These are phyloP conservation scores for Firmiana major DNA, from an alignment of 345 rosid genomes.

Conservation along the genomic window DNA sequence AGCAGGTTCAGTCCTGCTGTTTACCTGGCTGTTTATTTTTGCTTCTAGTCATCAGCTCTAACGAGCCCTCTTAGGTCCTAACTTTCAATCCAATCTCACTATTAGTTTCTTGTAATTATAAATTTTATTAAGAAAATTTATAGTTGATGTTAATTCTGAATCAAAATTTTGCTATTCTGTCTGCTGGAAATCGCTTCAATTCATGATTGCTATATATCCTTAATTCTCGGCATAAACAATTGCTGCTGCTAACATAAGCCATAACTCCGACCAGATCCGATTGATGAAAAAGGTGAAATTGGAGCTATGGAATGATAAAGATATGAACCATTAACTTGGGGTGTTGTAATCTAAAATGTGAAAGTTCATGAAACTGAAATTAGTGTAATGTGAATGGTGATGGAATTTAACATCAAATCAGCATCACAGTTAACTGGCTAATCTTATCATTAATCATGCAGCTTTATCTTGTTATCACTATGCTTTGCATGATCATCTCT, in stretches of 20 bases:
- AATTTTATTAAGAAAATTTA: background rate
- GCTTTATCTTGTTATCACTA: background rate
- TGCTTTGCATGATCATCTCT: background rate
- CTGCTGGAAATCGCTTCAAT: background rate
- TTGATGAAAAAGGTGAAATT: no score
- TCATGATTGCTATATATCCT: background rate
- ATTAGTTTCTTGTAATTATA: constrained; percentile 17
- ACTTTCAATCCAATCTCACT: constrained; percentile 11
- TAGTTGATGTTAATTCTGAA: background rate
- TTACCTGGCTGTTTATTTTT: background rate
- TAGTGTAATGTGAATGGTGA: background rate
- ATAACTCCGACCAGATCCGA: no score
- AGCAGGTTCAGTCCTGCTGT: constrained; percentile 17
- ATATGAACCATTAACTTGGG: no score
- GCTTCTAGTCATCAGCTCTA: constrained; percentile 4
- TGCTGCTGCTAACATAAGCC: no score
- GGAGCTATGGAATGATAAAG: no score
- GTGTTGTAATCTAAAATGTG: no score
- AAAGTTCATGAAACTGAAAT: background rate
- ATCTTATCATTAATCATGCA: background rate
- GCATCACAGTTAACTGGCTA: no score
- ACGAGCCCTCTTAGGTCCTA: constrained; percentile 15
- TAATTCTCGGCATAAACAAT: background rate
- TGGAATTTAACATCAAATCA: background rate
- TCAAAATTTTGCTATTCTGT: background rate